Evolutionary conservation across 495 filamentous ascomycete species (phyloP).

Genomic region (Oidiodendron maius): DNA sequence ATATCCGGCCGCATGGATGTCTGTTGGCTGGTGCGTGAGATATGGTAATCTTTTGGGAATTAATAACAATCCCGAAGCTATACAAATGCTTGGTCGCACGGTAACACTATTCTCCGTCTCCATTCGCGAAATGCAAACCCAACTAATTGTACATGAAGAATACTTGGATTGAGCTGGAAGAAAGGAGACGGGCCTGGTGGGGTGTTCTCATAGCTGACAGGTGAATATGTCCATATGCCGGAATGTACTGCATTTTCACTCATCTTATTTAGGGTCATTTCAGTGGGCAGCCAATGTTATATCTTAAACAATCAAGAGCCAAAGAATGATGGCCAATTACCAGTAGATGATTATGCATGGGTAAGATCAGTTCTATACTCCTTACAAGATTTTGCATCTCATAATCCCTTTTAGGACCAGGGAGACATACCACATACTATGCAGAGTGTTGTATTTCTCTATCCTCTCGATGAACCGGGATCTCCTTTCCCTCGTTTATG

Average conservation of each 20-base stretch:
- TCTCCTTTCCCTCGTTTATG: constrained; percentile 33
- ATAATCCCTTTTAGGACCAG: constrained; percentile 9
- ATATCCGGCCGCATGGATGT: constrained; percentile 43
- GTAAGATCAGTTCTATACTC: constrained; percentile 22
- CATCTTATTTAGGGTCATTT: constrained; percentile 27
- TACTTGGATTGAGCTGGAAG: constrained; percentile 45
- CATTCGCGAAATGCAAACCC: not conserved
- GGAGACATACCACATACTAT: constrained; percentile 13
- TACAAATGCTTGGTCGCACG: constrained; percentile 27
- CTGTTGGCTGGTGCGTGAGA: constrained; percentile 33
- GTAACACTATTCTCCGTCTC: constrained; percentile 13
- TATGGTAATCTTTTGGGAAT: constrained; percentile 43
- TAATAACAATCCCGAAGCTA: constrained; percentile 25
- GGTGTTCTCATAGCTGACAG: constrained; percentile 41
- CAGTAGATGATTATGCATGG: constrained; percentile 39
- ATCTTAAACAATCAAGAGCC: constrained; percentile 37
- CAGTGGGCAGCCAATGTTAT: constrained; percentile 36
- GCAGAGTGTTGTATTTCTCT: not conserved
- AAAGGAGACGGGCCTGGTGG: constrained; percentile 45
- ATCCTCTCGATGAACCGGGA: constrained; percentile 16
- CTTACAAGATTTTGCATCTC: constrained; percentile 1
- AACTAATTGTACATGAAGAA: constrained; percentile 10
- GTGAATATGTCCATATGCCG: constrained; percentile 9
- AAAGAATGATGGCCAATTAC: constrained; percentile 29
- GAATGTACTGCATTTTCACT: not conserved